phyloP scores from a whole-genome alignment of 805 yeast genomes.

The Hanseniaspora clermontiae region DNA sequence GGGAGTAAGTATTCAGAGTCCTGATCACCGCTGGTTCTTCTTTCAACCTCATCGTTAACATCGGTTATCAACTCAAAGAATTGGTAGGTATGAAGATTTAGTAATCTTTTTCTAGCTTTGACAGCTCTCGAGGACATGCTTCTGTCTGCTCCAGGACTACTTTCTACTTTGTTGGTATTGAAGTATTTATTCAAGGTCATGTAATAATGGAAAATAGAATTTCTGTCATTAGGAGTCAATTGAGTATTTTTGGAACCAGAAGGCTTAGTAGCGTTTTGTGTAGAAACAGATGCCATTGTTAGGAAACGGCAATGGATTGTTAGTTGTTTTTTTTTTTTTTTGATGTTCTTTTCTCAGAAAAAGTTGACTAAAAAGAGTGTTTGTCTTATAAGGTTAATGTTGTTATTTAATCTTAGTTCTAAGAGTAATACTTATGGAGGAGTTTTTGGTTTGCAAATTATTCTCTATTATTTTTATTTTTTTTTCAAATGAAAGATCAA shows the following conservation, averaged over 20 bases:
- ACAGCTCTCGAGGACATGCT: slow-evolving; percentile 42
- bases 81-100: slow-evolving; percentile 69
- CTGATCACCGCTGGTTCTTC: slow-evolving; percentile 51
- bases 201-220: slow-evolving; percentile 6
- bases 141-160: slow-evolving; percentile 18
- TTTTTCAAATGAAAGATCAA: no score
- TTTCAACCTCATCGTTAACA: slow-evolving; percentile 79
- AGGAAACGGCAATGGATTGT: no score
- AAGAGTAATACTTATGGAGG: no score
- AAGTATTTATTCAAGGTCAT: slow-evolving; percentile 8
- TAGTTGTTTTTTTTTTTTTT: background rate
- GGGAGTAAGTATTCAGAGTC: slow-evolving; percentile 59
- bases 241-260: background rate
- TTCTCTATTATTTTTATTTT: no score
- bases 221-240: slow-evolving; percentile 8
- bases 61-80: slow-evolving; percentile 86
- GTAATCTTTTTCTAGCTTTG: slow-evolving; percentile 73
- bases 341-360: slow-evolving; percentile 25
- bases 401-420: no score
- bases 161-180: background rate
- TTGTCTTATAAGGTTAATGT: no score
- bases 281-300: slow-evolving; percentile 33
- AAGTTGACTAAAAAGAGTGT: no score
- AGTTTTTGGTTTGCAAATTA: no score
- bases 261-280: background rate